Conservation (phyloP, 441 rosid species). For the Euphorbia schlechtendalii region DNA sequence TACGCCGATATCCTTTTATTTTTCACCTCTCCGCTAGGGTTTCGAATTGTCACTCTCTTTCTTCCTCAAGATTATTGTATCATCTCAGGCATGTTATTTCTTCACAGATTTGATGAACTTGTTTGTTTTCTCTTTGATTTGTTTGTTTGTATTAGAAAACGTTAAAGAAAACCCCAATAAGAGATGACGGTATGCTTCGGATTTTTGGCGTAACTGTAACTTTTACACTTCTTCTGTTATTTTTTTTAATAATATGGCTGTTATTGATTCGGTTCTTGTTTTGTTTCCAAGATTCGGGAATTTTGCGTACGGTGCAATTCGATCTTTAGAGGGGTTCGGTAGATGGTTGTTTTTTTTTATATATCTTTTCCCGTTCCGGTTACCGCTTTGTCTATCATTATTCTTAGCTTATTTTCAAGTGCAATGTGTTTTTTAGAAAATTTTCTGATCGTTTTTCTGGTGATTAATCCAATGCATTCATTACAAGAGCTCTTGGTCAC, state of each 20-base stretch:
- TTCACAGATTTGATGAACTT: neutral
- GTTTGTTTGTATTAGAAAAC: constrained; percentile 8
- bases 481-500: no score
- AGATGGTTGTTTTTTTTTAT: neutral
- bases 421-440: neutral
- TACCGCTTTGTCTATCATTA: neutral
- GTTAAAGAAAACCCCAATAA: neutral
- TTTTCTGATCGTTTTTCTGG: neutral
- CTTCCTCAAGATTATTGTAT: neutral
- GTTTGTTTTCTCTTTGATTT: neutral
- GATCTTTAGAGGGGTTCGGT: neutral
- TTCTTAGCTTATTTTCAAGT: neutral
- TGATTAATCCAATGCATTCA: neutral
- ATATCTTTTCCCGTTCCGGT: neutral
- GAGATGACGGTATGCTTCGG: neutral
- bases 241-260: neutral
- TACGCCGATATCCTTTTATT: neutral
- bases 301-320: neutral
- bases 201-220: neutral
- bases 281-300: neutral
- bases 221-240: neutral
- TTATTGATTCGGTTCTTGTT: neutral
- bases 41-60: constrained; percentile 15
- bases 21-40: constrained; percentile 30
- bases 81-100: constrained; percentile 29